Conservation (phyloP, 345 rosid genomes). For the Murraya paniculata region DNA sequence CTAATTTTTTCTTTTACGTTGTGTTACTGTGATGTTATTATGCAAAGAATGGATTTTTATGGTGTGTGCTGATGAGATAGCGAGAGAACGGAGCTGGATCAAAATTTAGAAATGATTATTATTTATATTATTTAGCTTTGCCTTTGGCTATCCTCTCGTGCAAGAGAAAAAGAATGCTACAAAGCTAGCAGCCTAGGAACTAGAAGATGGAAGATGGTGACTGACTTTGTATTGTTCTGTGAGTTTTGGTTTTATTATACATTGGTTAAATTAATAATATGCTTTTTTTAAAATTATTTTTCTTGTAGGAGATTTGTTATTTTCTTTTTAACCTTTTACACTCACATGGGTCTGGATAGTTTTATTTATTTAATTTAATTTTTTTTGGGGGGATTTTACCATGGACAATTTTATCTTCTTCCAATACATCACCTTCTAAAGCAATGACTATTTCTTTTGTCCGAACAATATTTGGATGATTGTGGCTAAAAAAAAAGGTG, state of each 20-base stretch:
- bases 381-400: too few relatives aligned
- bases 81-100: conserved; percentile 19
- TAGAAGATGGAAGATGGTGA: conserved; percentile 28
- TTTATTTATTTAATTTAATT: too few relatives aligned
- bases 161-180: conserved; percentile 26
- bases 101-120: conserved; percentile 4
- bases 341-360: not conserved
- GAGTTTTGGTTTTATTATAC: conserved; percentile 1
- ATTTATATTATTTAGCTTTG: conserved; percentile 1
- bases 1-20: conserved; percentile 18
- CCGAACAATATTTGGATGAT: not conserved
- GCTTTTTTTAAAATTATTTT: not conserved
- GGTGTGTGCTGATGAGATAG: conserved; percentile 6
- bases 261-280: not conserved
- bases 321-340: not conserved
- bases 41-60: conserved; percentile 27
- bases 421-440: too few relatives aligned
- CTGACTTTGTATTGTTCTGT: conserved; percentile 23
- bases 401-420: too few relatives aligned
- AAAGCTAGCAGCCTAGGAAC: not conserved
- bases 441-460: not conserved
- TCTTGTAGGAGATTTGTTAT: too few relatives aligned
- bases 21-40: conserved; percentile 1
- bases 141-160: conserved; percentile 26
- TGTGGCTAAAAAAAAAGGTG: not conserved